These are phyloP conservation scores for Arabidopsis arenosa DNA, from an alignment of 345 rosid genomes.

Conservation along the genomic window DNA sequence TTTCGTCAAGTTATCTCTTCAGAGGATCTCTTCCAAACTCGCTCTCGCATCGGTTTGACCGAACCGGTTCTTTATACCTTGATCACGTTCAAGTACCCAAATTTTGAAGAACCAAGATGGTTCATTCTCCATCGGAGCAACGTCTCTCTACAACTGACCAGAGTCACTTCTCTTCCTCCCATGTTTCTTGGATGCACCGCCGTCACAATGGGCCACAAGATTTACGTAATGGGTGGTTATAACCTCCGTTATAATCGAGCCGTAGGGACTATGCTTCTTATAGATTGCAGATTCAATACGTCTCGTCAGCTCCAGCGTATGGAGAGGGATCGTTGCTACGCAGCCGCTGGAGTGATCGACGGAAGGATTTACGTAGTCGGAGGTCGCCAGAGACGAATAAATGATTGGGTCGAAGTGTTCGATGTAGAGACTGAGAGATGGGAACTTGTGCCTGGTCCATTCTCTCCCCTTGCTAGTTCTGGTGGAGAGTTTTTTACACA, in stretches of 20 bases:
- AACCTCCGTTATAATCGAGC: fast-evolving
- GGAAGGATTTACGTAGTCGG: constrained; percentile 25
- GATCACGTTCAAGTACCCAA: not conserved
- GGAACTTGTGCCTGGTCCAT: not conserved
- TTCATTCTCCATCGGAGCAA: not conserved
- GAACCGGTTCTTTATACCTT: not conserved
- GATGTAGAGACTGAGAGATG: not conserved
- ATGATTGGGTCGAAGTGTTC: not conserved
- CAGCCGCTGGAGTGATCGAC: constrained; percentile 9
- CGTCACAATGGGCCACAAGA: constrained; percentile 7
- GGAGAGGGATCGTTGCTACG: not conserved
- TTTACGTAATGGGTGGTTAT: constrained; percentile 12
- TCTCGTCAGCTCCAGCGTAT: not conserved
- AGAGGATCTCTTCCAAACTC: not conserved
- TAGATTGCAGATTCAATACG: constrained; percentile 1
- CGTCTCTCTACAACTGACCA: not conserved
- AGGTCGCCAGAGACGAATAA: not conserved
- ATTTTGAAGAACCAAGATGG: not conserved
- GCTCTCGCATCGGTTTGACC: not conserved
- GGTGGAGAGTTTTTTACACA: too few relatives aligned
- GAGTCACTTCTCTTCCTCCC: not conserved
- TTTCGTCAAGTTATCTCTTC: not conserved
- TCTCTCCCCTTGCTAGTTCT: too few relatives aligned
- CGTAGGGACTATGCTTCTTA: not conserved
- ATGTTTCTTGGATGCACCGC: not conserved